Evolutionary conservation across 2,329 filamentous ascomycete genomes (phyloP).

Genomic region (Pseudogymnoascus sp.): DNA sequence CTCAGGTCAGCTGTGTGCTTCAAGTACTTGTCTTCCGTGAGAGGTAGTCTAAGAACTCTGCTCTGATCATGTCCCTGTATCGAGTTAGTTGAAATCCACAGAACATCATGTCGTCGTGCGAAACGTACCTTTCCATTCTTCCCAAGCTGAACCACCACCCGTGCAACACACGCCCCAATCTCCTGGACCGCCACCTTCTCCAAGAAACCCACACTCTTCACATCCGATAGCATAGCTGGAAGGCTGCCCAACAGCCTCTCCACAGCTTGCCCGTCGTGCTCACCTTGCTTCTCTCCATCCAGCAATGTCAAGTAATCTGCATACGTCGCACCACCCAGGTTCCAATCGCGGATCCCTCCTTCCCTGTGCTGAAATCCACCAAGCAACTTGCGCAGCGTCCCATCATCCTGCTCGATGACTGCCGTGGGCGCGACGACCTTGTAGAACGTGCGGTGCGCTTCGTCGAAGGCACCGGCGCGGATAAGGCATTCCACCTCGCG

Average conservation of each 20-base stretch:
- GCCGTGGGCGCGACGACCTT: conserved; percentile 72
- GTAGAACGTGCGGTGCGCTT: conserved; percentile 78
- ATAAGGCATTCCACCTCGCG: conserved; percentile 74
- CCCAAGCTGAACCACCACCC: conserved; percentile 49
- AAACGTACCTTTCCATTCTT: conserved; percentile 50
- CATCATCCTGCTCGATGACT: conserved; percentile 76
- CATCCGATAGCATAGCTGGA: conserved; percentile 39
- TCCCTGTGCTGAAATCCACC: conserved; percentile 60
- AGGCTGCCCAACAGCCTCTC: conserved; percentile 51
- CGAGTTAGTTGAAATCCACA: conserved; percentile 19
- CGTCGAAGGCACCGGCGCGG: conserved; percentile 64
- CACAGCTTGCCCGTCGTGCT: conserved; percentile 40
- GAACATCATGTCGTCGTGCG: neutral
- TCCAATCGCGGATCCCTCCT: conserved; percentile 63
- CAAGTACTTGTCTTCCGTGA: conserved; percentile 66
- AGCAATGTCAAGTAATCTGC: conserved; percentile 50
- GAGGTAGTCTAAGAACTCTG: conserved; percentile 50
- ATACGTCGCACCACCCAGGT: conserved; percentile 73
- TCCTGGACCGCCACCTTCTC: conserved; percentile 71
- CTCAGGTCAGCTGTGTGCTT: conserved; percentile 64
- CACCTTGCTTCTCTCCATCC: conserved; percentile 34
- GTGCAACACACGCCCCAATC: conserved; percentile 68
- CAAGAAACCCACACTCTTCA: conserved; percentile 35
- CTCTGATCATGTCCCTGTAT: conserved; percentile 35
- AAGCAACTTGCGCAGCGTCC: conserved; percentile 60